Percentiles rank a stretch among this genome's conserved stretches.
phyloP scores from a whole-genome alignment of 208 protist genomes.

The Dictyostelium gargantuum region DNA sequence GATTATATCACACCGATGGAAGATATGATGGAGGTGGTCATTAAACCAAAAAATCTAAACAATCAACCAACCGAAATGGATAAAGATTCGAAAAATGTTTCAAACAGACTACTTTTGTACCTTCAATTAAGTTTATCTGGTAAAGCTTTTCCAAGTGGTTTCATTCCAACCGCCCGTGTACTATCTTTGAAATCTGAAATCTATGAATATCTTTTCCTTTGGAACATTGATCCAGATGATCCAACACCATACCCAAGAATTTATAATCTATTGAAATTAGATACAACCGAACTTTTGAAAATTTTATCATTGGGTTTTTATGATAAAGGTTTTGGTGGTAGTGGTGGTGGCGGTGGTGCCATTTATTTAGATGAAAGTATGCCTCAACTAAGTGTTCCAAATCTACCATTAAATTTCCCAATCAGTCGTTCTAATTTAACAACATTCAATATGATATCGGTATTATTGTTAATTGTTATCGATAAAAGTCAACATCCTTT shows the following conservation, averaged over 20 bases:
- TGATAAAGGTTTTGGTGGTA: background rate
- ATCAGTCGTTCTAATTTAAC: conserved; percentile 23
- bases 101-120: background rate
- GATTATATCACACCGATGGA: conserved; percentile 77
- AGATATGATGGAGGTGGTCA: conserved; percentile 65
- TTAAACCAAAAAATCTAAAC: conserved; percentile 8
- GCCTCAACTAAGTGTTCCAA: background rate
- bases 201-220: conserved; percentile 25
- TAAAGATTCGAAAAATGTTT: background rate
- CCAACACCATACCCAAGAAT: conserved; percentile 56
- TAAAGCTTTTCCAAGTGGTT: conserved; percentile 19
- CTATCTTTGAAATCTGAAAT: conserved; percentile 12
- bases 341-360: background rate
- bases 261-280: conserved; percentile 30
- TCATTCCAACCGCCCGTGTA: background rate
- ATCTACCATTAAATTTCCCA: conserved; percentile 31
- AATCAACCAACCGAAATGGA: background rate
- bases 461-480: conserved; percentile 46
- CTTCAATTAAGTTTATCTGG: background rate
- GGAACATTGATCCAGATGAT: conserved; percentile 48
- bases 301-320: conserved; percentile 32
- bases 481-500: conserved; percentile 30
- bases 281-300: conserved; percentile 11
- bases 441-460: conserved; percentile 25
- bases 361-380: background rate